Base-by-base conservation (phyloP, 495 filamentous ascomycete genomes). In the Xylaria bambusicola region DNA sequence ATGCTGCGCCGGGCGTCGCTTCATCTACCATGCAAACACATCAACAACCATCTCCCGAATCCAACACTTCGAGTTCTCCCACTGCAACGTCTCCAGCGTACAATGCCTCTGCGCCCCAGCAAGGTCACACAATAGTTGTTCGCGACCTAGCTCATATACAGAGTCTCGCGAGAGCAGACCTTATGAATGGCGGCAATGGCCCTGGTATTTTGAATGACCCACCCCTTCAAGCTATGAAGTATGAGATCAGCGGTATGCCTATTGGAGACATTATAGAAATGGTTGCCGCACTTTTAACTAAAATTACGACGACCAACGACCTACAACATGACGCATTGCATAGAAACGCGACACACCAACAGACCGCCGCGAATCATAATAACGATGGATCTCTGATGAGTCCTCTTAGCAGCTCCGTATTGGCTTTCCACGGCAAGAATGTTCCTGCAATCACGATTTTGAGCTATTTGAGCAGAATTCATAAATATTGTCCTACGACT, bases 361-460 rank as follows among this genome's bases (percentile, higher is more conserved):
- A 74, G 24, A 77, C 78, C 31, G 78, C 76, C 2, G 74, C 76
- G 45, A 67, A 58, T 56, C 74, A 79, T 36, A 78, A 80, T 49
- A 73, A 84, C 13, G 86, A 90, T 50, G 85, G 83, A 10, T 81
- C 85, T 4, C 71, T 79, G 26, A 81, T 96, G 66, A 92, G 83
- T 66, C 85, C 85, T 10, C 84, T 95, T 61, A 91, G 92, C 52
- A 90, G 86, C 49, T 96, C 91, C 55, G 94, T 99, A 1, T 84
- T 99, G 10, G 95, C 94, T n/a, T 99, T 99, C 66, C 94, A 99
- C 71, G 94, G 94, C 24, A 99, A 98, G 75, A 99, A 99, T 62
- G 91, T 98, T 8, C 94, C 94, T 2, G 94, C 88, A 68, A 99
- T 99, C 60, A 95, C 93, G 33, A 98, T 99, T 54, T 77, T 95